These are phyloP conservation scores for Verticillium alfalfae DNA, from an alignment of 2,329 filamentous ascomycete species.

Conservation along the genomic window DNA sequence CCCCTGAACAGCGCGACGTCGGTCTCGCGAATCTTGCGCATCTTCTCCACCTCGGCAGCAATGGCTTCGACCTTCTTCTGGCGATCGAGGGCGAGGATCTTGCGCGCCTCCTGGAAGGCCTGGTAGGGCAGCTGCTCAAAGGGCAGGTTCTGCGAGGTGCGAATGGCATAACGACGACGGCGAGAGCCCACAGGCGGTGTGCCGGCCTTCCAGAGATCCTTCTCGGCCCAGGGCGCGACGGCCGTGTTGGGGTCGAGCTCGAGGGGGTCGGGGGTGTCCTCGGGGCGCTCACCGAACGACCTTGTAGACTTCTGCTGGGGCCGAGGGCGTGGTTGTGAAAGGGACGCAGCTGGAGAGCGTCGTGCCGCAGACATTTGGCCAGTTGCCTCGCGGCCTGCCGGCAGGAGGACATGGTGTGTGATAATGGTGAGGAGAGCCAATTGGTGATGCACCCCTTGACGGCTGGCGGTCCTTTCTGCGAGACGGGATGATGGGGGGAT, in stretches of 20 bases:
- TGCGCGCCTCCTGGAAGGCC: conserved; percentile 93
- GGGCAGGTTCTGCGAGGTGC: conserved; percentile 61
- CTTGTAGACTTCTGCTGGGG: conserved; percentile 20
- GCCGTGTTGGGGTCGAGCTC: conserved; percentile 65
- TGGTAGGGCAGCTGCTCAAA: conserved; percentile 96
- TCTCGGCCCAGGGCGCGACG: conserved; percentile 57
- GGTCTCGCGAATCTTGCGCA: conserved; percentile 59
- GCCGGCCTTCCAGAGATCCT: conserved; percentile 61
- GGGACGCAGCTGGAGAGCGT: conserved; percentile 19
- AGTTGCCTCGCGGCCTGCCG: conserved; percentile 54
- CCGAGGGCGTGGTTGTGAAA: conserved; percentile 28
- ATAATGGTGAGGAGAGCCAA: neutral
- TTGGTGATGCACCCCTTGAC: neutral
- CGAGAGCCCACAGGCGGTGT: conserved; percentile 75
- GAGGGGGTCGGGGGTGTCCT: conserved; percentile 25
- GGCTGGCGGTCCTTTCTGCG: neutral
- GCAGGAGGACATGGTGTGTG: conserved; percentile 49
- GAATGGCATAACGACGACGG: conserved; percentile 71
- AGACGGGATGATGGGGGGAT: neutral
- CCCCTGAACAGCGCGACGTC: conserved; percentile 52
- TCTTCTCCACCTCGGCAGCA: conserved; percentile 57
- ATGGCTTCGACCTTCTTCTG: conserved; percentile 76
- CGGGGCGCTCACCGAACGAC: conserved; percentile 10
- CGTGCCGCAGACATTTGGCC: conserved; percentile 45
- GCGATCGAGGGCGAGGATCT: conserved; percentile 73